Conservation (phyloP, 306 rosid species). For the Quercus cerris region DNA sequence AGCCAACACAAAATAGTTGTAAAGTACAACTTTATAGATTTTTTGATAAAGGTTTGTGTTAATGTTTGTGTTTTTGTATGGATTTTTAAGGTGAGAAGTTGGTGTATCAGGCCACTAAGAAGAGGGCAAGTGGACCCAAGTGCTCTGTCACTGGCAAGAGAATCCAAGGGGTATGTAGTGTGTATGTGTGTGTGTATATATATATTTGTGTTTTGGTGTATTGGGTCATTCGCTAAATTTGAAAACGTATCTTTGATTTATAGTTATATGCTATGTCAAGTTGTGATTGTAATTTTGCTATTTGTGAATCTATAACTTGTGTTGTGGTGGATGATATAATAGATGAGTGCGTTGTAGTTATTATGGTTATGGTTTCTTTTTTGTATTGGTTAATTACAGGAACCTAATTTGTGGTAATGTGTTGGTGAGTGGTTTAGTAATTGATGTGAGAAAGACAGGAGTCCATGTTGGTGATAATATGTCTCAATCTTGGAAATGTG, state of each 20-base stretch:
- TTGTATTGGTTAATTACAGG: not conserved
- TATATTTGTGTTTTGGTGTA: not conserved
- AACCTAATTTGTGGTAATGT: not conserved
- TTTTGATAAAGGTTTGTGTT: not conserved
- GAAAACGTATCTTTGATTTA: not conserved
- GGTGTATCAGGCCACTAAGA: too few relatives aligned
- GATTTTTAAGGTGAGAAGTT: too few relatives aligned
- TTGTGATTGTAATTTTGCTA: not conserved
- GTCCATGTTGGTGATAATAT: not conserved
- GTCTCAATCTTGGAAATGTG: not conserved
- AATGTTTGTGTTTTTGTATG: not conserved
- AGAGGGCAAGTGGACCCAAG: too few relatives aligned
- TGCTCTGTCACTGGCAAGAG: too few relatives aligned
- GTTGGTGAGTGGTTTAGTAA: not conserved
- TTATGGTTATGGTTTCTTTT: not conserved
- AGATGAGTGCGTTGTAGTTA: not conserved
- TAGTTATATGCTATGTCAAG: not conserved
- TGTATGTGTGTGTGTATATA: too few relatives aligned
- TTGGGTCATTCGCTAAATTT: not conserved
- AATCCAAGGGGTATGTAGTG: too few relatives aligned
- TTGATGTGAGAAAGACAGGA: not conserved
- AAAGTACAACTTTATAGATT: too few relatives aligned
- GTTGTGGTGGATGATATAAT: not conserved
- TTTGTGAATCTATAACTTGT: not conserved
- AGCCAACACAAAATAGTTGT: too few relatives aligned